Evolutionary conservation across 2,329 filamentous ascomycete genomes (phyloP).

Genomic region (Colletotrichum cuscutae): DNA sequence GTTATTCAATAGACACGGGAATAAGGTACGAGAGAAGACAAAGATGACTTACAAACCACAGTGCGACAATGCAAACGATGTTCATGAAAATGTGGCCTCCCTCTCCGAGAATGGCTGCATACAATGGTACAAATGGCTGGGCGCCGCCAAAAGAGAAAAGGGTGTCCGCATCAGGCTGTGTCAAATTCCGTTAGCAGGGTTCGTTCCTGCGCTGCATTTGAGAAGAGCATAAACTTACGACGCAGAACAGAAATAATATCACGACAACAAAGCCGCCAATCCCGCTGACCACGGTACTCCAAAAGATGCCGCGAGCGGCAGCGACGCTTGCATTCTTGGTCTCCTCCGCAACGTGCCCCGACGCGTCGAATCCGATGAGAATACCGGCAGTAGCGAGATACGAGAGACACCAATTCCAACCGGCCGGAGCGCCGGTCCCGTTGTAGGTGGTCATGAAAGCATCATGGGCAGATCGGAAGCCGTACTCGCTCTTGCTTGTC

Average conservation of each 20-base stretch:
- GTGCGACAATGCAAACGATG: constrained; percentile 61
- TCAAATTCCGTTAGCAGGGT: not conserved
- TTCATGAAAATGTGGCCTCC: constrained; percentile 71
- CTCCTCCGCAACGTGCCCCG: constrained; percentile 70
- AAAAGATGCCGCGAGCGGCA: constrained; percentile 70
- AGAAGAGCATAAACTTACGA: constrained; percentile 45
- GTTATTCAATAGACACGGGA: not conserved
- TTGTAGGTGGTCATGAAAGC: constrained; percentile 72
- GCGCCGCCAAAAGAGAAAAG: constrained; percentile 64
- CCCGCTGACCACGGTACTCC: constrained; percentile 67
- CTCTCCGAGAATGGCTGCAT: constrained; percentile 64
- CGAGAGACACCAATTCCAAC: constrained; percentile 72
- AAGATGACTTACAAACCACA: constrained; percentile 58
- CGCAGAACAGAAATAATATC: constrained; percentile 69
- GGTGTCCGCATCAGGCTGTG: constrained; percentile 60
- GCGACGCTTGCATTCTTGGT: constrained; percentile 66
- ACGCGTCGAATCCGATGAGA: constrained; percentile 70
- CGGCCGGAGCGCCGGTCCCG: constrained; percentile 62
- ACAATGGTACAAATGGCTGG: constrained; percentile 68
- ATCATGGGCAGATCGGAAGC: constrained; percentile 67
- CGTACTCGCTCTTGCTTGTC: constrained; percentile 59
- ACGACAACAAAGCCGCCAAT: constrained; percentile 65
- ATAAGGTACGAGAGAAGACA: accelerated
- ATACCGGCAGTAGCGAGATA: constrained; percentile 70
- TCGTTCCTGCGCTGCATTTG: too few relatives aligned